phyloP scores from a whole-genome alignment of 257 asterid species.

The Thymus mandschuricus region DNA sequence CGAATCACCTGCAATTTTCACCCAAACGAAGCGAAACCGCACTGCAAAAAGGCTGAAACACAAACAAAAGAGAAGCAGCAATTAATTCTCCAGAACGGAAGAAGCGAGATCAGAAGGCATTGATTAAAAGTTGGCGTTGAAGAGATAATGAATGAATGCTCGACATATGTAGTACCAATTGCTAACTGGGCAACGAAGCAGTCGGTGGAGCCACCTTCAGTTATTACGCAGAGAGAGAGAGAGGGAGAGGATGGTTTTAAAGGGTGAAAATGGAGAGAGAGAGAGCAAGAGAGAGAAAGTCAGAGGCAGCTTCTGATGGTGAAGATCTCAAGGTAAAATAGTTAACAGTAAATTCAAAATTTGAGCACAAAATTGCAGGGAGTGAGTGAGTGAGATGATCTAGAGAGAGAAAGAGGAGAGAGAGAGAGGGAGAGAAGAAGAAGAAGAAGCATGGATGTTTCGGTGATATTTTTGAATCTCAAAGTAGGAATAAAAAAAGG shows the following conservation, averaged over 20 bases:
- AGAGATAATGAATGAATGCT: constrained; percentile 26
- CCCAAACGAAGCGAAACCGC: constrained; percentile 31
- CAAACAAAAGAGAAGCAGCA: not conserved
- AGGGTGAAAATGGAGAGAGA: constrained; percentile 28
- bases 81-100: constrained; percentile 11
- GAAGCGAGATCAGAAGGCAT: constrained; percentile 30
- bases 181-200: constrained; percentile 24
- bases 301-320: constrained; percentile 66
- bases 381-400: not conserved
- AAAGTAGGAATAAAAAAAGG: constrained; percentile 54
- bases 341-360: not conserved
- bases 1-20: too few relatives aligned
- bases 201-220: constrained; percentile 34
- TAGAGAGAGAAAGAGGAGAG: not conserved
- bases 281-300: constrained; percentile 37
- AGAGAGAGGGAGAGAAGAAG: not conserved
- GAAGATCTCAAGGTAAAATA: constrained; percentile 68
- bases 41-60: constrained; percentile 18
- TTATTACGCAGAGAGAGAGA: constrained; percentile 29
- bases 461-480: constrained; percentile 70
- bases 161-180: constrained; percentile 24
- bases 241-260: constrained; percentile 25
- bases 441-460: constrained; percentile 71
- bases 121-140: constrained; percentile 27
- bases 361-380: constrained; percentile 15